phyloP scores from a whole-genome alignment of 768 basidiomycete species.

The Russula ochroleuca region DNA sequence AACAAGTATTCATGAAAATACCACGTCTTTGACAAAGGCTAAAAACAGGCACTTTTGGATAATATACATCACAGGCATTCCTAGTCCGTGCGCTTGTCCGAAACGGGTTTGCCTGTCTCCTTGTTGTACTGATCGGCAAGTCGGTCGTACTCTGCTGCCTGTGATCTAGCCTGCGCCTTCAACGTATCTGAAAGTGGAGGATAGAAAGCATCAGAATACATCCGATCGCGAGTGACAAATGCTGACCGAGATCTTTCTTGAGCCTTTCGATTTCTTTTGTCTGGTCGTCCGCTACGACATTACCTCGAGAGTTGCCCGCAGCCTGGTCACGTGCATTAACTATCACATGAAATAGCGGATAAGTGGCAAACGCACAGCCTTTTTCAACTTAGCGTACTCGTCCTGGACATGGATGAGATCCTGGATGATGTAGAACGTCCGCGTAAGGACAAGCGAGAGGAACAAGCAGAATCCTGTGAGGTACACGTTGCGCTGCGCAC shows the following conservation, averaged over 20 bases:
- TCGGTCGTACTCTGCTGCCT: slow-evolving; percentile 76
- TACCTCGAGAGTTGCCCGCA: slow-evolving; percentile 35
- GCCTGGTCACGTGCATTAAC: slow-evolving; percentile 31
- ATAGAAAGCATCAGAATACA: not conserved
- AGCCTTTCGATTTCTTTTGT: slow-evolving; percentile 59
- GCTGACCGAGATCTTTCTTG: slow-evolving; percentile 53
- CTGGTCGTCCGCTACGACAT: slow-evolving; percentile 38
- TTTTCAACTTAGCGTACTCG: slow-evolving; percentile 79
- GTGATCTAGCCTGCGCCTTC: slow-evolving; percentile 77
- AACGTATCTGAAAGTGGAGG: slow-evolving; percentile 51
- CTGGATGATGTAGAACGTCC: slow-evolving; percentile 87
- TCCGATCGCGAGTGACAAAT: not conserved
- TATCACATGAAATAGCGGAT: not conserved
- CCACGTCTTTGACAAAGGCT: not conserved
- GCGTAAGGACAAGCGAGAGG: slow-evolving; percentile 90
- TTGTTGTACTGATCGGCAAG: slow-evolving; percentile 75
- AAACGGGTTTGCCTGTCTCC: slow-evolving; percentile 51
- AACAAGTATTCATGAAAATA: not conserved
- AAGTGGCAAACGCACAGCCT: slow-evolving; percentile 34
- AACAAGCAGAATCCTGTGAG: slow-evolving; percentile 92
- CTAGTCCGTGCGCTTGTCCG: slow-evolving; percentile 65
- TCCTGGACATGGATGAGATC: slow-evolving; percentile 90
- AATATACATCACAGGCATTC: not conserved
- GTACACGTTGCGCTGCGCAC: slow-evolving; percentile 87
- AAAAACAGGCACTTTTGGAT: not conserved